phyloP scores from a whole-genome alignment of 176 grass and related monocot species.

The Poa pratensis region DNA sequence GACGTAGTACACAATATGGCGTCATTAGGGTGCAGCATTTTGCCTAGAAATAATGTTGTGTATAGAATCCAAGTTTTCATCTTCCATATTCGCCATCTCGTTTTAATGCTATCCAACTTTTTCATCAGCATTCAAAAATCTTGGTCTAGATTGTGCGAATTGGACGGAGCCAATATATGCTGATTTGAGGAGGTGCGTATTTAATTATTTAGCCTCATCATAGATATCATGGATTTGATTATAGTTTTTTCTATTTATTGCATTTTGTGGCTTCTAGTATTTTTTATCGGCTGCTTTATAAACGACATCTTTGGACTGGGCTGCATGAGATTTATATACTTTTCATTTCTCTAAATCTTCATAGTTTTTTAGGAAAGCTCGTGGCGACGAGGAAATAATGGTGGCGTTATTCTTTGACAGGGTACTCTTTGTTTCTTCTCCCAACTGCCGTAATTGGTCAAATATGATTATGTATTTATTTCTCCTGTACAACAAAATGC shows the following conservation, averaged over 20 bases:
- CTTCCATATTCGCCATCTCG: conserved; percentile 13
- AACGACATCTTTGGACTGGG: not conserved
- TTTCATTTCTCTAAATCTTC: conserved; percentile 31
- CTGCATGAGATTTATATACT: conserved; percentile 22
- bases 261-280: not conserved
- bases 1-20: not conserved
- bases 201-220: conserved; percentile 14
- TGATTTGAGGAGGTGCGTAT: conserved; percentile 75
- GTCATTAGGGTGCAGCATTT: not conserved
- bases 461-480: conserved; percentile 2
- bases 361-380: conserved; percentile 74
- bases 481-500: not conserved
- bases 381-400: conserved; percentile 91
- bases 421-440: conserved; percentile 50
- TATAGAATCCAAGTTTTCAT: not conserved
- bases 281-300: not conserved
- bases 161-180: conserved; percentile 92
- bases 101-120: not conserved
- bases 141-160: conserved; percentile 96
- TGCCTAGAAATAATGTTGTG: not conserved
- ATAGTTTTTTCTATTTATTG: not conserved
- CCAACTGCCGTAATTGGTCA: not conserved
- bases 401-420: conserved; percentile 86
- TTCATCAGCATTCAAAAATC: conserved; percentile 78
- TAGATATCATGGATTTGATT: conserved; percentile 2